Evolutionary conservation across 345 rosid genomes (phyloP).

Genomic region (Euclidium syriacum): DNA sequence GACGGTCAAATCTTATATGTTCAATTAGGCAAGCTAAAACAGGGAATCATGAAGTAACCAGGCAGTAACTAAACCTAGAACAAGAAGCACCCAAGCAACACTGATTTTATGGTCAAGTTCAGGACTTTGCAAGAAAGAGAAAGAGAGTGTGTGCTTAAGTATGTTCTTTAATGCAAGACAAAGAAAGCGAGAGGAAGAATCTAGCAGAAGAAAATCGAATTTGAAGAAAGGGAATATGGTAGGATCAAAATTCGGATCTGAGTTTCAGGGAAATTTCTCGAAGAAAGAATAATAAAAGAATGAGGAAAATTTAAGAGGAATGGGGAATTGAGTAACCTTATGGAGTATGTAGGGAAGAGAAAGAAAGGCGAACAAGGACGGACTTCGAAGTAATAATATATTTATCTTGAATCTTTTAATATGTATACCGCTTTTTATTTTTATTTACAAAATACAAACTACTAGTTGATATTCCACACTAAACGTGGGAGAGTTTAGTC

Average conservation of each 20-base stretch:
- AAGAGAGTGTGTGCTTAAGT: not conserved
- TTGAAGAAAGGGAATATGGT: constrained; percentile 27
- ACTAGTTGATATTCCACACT: not conserved
- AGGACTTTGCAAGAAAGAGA: not conserved
- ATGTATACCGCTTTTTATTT: not conserved
- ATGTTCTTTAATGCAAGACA: not conserved
- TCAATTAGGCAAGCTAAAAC: not conserved
- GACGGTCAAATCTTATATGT: constrained; percentile 21
- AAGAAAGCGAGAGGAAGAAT: constrained; percentile 13
- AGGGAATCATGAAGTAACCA: not conserved
- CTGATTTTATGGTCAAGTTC: constrained; percentile 19
- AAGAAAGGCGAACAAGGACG: not conserved
- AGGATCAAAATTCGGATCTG: constrained; percentile 30
- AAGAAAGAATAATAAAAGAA: constrained; percentile 20
- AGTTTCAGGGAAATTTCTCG: constrained; percentile 28
- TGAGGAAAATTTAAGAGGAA: not conserved
- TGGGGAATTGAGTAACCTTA: not conserved
- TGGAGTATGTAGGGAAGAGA: not conserved
- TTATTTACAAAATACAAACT: not conserved
- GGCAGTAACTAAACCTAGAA: not conserved
- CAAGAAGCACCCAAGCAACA: constrained; percentile 8
- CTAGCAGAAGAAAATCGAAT: constrained; percentile 2
- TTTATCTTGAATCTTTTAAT: not conserved
- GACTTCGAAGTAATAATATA: not conserved
- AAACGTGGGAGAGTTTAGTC: no score